A percentile compares a stretch with the other conserved stretches of the same genome.
Conservation (phyloP, 768 basidiomycete genomes). For the Mycena metata region DNA sequence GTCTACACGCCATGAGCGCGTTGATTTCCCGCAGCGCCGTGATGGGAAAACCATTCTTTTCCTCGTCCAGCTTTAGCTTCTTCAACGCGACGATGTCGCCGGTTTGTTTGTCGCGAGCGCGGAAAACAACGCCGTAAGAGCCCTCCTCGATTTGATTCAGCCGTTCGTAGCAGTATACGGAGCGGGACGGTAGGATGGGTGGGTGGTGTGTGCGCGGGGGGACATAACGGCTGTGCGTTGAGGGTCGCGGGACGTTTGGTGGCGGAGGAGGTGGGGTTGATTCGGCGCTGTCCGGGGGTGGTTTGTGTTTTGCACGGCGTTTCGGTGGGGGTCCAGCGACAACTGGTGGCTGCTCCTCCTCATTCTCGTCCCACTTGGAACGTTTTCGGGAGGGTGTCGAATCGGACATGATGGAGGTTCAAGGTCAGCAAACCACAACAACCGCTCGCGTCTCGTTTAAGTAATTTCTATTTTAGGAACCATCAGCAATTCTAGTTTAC, state of each 20-base stretch:
- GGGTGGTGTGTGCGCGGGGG: slow-evolving; percentile 86
- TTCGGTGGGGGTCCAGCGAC: slow-evolving; percentile 61
- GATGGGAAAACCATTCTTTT: slow-evolving; percentile 98
- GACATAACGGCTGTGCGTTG: slow-evolving; percentile 73
- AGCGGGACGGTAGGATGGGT: slow-evolving; percentile 86
- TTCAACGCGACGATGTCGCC: slow-evolving; percentile 97
- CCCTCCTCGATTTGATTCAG: slow-evolving; percentile 99
- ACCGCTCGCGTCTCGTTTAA: slow-evolving; percentile 10
- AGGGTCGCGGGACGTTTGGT: slow-evolving; percentile 35
- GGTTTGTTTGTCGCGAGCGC: slow-evolving; percentile 95
- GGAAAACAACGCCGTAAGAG: slow-evolving; percentile 96
- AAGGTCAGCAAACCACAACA: slow-evolving; percentile 15
- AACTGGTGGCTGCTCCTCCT: slow-evolving; percentile 49
- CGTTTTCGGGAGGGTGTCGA: slow-evolving; percentile 77
- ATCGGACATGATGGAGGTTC: slow-evolving; percentile 42
- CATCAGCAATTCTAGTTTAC: not conserved
- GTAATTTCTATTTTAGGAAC: not conserved
- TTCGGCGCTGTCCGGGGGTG: slow-evolving; percentile 44
- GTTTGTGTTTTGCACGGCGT: slow-evolving; percentile 66
- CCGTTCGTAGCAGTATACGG: slow-evolving; percentile 93
- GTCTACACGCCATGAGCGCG: slow-evolving; percentile 94
- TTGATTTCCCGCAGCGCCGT: slow-evolving; percentile 96
- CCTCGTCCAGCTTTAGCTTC: slow-evolving; percentile 98
- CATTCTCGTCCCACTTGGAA: slow-evolving; percentile 80
- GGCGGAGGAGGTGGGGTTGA: slow-evolving; percentile 38